Conservation (phyloP, 108 stramenopile genomes). For the Skeletonema potamos region DNA sequence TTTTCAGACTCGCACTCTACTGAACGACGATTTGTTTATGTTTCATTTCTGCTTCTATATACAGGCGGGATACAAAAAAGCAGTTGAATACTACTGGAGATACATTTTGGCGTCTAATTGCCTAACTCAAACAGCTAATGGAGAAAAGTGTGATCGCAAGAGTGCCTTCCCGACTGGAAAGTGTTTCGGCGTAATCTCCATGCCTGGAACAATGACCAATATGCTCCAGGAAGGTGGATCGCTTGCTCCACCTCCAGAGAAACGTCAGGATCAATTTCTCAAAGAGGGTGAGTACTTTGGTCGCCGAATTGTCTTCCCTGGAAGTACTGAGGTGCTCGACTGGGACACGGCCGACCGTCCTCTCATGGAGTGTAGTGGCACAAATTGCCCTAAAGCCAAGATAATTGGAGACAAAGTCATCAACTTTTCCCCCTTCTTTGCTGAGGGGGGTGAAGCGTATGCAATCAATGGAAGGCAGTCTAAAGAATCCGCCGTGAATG, state of each 20-base stretch:
- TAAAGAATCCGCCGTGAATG: slow-evolving; percentile 30
- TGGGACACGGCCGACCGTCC: slow-evolving; percentile 11
- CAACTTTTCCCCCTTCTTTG: slow-evolving; percentile 43
- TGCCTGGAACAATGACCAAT: slow-evolving; percentile 39
- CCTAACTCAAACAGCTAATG: slow-evolving; percentile 14
- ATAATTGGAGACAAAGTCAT: slow-evolving; percentile 3
- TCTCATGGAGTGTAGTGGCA: slow-evolving; percentile 19
- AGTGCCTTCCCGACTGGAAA: slow-evolving; percentile 44
- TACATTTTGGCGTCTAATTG: slow-evolving; percentile 39
- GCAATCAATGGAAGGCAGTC: slow-evolving; percentile 43
- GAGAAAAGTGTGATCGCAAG: slow-evolving; percentile 38
- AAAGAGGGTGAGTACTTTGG: slow-evolving; percentile 27
- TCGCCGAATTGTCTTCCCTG: slow-evolving; percentile 29
- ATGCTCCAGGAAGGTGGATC: slow-evolving; percentile 31
- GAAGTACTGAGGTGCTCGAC: slow-evolving; percentile 27
- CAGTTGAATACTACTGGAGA: slow-evolving; percentile 35
- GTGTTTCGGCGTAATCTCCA: slow-evolving; percentile 42
- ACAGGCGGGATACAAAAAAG: slow-evolving; percentile 34
- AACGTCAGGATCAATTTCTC: slow-evolving; percentile 20
- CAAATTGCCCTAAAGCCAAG: slow-evolving; percentile 21
- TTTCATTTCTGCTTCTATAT: neutral
- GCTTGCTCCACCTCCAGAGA: slow-evolving; percentile 30
- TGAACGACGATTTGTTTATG: neutral
- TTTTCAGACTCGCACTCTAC: neutral
- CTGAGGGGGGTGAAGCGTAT: slow-evolving; percentile 42